Conservation (phyloP, 1,139 yeast species). For the Torulaspora pretoriensis region DNA sequence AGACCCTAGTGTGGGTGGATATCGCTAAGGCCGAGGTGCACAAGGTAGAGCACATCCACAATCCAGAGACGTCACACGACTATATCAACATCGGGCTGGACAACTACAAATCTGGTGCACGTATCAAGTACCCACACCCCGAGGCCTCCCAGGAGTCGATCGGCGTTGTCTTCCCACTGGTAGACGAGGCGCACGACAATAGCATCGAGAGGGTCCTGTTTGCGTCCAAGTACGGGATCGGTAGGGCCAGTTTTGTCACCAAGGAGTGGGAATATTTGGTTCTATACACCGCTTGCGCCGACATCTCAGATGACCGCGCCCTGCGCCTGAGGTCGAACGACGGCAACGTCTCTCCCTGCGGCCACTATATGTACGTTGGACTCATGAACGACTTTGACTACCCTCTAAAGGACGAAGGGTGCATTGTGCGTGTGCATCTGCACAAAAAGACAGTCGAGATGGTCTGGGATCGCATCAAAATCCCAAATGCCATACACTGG, state of each 20-base stretch:
- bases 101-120: constrained; percentile 18
- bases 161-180: constrained; percentile 63
- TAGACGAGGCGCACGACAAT: constrained; percentile 40
- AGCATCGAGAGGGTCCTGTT: constrained; percentile 43
- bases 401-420: constrained; percentile 35
- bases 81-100: constrained; percentile 33
- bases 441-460: constrained; percentile 28
- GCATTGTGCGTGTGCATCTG: constrained; percentile 35
- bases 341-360: constrained; percentile 66
- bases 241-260: constrained; percentile 45
- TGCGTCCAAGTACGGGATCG: constrained; percentile 58
- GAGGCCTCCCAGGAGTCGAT: constrained; percentile 39
- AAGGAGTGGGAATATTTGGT: constrained; percentile 43
- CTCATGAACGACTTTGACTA: constrained; percentile 58
- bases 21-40: constrained; percentile 57
- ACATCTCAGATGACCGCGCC: constrained; percentile 17
- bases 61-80: constrained; percentile 39
- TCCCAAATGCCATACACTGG: constrained; percentile 81
- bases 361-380: constrained; percentile 64
- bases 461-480: constrained; percentile 41
- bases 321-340: constrained; percentile 61
- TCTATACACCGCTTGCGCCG: constrained; percentile 41
- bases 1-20: constrained; percentile 66
- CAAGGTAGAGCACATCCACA: constrained; percentile 35
- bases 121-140: constrained; percentile 19